A percentile compares a stretch with the other conserved stretches of the same genome.
These are phyloP conservation scores for Chamaenerion angustifolium DNA, from an alignment of 345 rosid genomes.

Conservation along the genomic window DNA sequence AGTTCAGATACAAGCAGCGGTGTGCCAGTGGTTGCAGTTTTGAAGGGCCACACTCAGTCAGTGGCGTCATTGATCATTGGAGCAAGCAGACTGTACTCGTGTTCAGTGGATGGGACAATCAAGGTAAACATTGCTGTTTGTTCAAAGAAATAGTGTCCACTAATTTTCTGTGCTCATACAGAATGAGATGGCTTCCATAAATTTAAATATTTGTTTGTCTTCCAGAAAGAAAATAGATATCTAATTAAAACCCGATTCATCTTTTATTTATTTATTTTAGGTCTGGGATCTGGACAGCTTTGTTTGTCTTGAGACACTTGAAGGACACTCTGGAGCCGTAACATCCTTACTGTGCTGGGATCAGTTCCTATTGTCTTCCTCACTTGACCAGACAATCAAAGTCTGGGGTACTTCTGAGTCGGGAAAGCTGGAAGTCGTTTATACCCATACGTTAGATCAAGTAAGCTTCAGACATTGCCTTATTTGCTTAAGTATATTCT, in stretches of 20 bases:
- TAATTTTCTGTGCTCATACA: background rate
- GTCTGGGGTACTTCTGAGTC: slow-evolving; percentile 31
- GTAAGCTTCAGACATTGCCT: slow-evolving; percentile 12
- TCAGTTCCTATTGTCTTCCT: slow-evolving; percentile 36
- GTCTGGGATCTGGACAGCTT: slow-evolving; percentile 42
- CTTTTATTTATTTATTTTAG: slow-evolving; percentile 11
- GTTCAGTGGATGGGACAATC: slow-evolving; percentile 33
- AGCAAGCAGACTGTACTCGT: slow-evolving; percentile 23
- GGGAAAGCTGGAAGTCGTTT: slow-evolving; percentile 18
- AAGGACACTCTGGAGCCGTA: slow-evolving; percentile 31
- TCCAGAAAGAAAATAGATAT: too few species aligned
- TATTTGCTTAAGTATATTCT: too few species aligned
- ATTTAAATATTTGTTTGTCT: background rate
- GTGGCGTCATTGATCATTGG: slow-evolving; percentile 29
- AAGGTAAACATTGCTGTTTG: slow-evolving; percentile 18
- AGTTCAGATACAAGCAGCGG: slow-evolving; percentile 20
- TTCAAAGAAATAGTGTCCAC: too few species aligned
- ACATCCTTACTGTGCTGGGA: slow-evolving; percentile 55
- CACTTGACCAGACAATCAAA: slow-evolving; percentile 40
- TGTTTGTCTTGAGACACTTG: slow-evolving; percentile 23
- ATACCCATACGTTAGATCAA: slow-evolving; percentile 19
- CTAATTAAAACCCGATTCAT: background rate
- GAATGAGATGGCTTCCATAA: background rate
- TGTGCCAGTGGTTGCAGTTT: slow-evolving; percentile 17
- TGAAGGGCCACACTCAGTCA: slow-evolving; percentile 22